These are phyloP conservation scores for Diaporthe citrichinensis DNA, from an alignment of 2,329 filamentous ascomycete genomes.

Conservation along the genomic window DNA sequence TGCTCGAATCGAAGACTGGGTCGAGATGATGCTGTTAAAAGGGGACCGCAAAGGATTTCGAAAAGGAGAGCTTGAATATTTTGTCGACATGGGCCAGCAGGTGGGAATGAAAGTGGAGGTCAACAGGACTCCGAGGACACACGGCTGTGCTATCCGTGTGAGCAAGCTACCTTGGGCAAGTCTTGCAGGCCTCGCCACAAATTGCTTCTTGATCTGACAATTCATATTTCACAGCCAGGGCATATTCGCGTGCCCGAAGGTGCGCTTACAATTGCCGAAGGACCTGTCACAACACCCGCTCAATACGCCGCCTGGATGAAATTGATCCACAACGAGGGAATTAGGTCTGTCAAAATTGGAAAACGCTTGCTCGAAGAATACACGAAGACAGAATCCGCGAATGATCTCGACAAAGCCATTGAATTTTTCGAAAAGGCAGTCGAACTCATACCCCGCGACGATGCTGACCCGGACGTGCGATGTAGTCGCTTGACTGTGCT, in stretches of 20 bases:
- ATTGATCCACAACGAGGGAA: not conserved
- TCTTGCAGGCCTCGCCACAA: not conserved
- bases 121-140: not conserved
- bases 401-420: not conserved
- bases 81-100: not conserved
- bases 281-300: not conserved
- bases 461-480: not conserved
- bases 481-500: not conserved
- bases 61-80: not conserved
- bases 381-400: not conserved
- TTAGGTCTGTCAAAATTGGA: not conserved
- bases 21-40: not conserved
- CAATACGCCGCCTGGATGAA: not conserved
- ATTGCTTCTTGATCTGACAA: not conserved
- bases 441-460: not conserved
- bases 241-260: not conserved
- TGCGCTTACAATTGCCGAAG: not conserved
- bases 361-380: not conserved
- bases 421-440: not conserved
- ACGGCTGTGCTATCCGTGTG: not conserved
- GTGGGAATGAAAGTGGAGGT: not conserved
- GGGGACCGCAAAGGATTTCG: not conserved
- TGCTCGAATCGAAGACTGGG: not conserved
- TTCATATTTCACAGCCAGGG: not conserved
- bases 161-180: not conserved